Evolutionary conservation across 73 alveolate genomes (phyloP), one percentile per base, ranked within the genome.

Genomic region (Stentor coeruleus): DNA sequence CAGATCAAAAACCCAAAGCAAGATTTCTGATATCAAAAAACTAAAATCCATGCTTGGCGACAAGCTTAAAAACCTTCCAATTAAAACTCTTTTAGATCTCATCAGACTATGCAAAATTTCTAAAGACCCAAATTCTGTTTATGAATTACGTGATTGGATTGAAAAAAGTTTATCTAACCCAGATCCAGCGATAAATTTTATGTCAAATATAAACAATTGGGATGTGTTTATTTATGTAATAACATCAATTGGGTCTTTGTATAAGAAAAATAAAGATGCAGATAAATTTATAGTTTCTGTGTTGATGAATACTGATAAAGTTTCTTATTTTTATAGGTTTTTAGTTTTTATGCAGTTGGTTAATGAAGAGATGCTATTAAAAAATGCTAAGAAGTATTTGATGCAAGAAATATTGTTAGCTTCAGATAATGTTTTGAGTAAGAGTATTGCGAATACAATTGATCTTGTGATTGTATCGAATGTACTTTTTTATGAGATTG

Each of bases 71-170:
- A 40, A 14, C 33, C 37, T 66, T 20, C 79, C 79, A 20, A 28
- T 66, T 28, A 66, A 66, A 20, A 66, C n/a, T 20, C 39, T 66
- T 20, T 28, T 20, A 26, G 42, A 66, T 20, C 37, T 66, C 49
- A 66, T 66, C 79, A 66, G 41, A 20, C 39, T 20, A 15, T 20
- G 40, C 1, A 66, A 20, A 11, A 66, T 66, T 20, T 14, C 79
- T 0, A 66, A 66, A 66, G 33, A 2, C n/a, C 14, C 49, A 31
- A 31, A 66, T 28, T 26, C 33, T 11, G n/a, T 66, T 20, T 26
- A 15, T 20, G 79, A 66, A 66, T 66, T 66, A 33, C n/a, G 39
- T 28, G 79, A 66, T 66, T 66, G 79, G 79, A 66, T 66, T 1
- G 42, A 66, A 33, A 31, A 20, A 26, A 66, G 79, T 31, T 33